Evolutionary conservation across 2,329 filamentous ascomycete species (phyloP), one percentile per base, ranked within the genome.

Genomic region (Pseudogymnoascus sp.): DNA sequence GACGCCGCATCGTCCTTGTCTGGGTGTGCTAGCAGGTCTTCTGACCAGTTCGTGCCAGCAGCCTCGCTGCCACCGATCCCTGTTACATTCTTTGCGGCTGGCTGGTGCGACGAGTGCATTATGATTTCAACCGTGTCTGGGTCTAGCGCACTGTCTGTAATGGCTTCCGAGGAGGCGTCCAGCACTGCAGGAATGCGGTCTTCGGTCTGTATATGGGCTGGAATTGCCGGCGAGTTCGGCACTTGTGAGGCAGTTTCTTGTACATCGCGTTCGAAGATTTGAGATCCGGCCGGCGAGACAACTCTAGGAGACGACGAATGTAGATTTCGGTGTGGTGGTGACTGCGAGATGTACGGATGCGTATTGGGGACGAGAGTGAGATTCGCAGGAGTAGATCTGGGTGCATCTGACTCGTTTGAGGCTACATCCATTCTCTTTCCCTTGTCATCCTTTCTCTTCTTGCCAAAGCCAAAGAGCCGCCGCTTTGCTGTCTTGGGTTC

Each of bases 211-310:
- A 97, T 96, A 72, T 97, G 93, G 6, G 90, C 87, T 2, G 93
- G 93, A 66, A 97, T 94, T n/a, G 91, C 90, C 0, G 90, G 87
- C 2, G 90, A 93, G 65, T 83, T 86, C 65, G 91, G 88, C 42
- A 83, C 78, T n/a, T 85, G 76, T 3, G 83, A 71, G 31, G 83
- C 79, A 70, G 84, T 84, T 71, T 97, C 92, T 75, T 97, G 93
- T 23, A 97, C 93, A 74, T 92, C 91, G 71, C 93, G 89, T 78
- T 97, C 93, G 73, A 97, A 97, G 70, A 97, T 97, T 69, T 88
- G 85, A 4, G 85, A 88, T 28, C 83, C 82, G 10, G 91, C 90
- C 12, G 92, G 91, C 18, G 91, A 96, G 62, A 88, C 84, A 50
- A 92, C 76, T 59, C 89, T 83, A 4, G 91, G 88, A 7, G 91